phyloP scores from a whole-genome alignment of 2,329 filamentous ascomycete species.

The Colletotrichum sp. region DNA sequence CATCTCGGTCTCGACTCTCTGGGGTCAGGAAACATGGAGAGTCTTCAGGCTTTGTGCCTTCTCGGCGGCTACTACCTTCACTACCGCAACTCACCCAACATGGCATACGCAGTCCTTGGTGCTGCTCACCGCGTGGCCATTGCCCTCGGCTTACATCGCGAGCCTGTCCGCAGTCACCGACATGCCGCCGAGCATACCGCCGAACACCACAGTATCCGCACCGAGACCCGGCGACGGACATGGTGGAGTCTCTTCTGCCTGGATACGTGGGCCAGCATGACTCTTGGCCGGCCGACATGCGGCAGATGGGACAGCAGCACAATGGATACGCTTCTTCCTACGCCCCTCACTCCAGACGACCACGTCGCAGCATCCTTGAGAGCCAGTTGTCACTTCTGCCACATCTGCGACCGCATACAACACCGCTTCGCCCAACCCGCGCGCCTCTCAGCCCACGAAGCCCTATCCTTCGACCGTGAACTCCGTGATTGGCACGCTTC shows the following conservation, averaged over 20 bases:
- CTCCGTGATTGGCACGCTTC: constrained; percentile 29
- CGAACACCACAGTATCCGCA: constrained; percentile 1
- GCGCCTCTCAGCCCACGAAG: constrained; percentile 28
- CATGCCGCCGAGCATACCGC: not conserved
- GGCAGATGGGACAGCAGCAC: constrained; percentile 32
- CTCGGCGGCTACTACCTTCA: constrained; percentile 26
- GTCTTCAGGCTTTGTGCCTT: constrained; percentile 24
- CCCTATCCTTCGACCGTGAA: constrained; percentile 30
- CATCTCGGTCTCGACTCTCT: constrained; percentile 61
- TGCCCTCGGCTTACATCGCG: constrained; percentile 24
- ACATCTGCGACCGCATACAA: constrained; percentile 33
- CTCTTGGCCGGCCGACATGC: constrained; percentile 40
- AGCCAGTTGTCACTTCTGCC: constrained; percentile 32
- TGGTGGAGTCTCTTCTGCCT: constrained; percentile 50
- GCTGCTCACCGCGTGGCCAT: constrained; percentile 24
- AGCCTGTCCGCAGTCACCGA: not conserved
- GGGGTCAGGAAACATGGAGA: constrained; percentile 41
- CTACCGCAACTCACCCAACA: constrained; percentile 28
- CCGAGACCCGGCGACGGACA: constrained; percentile 41
- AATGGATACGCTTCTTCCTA: constrained; percentile 33
- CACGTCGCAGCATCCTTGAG: constrained; percentile 27
- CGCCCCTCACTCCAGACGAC: constrained; percentile 25
- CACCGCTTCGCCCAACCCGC: constrained; percentile 32
- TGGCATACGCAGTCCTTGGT: constrained; percentile 25
- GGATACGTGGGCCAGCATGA: constrained; percentile 47